phyloP scores from a whole-genome alignment of 208 protist genomes.

The Leishmania braziliensis region DNA sequence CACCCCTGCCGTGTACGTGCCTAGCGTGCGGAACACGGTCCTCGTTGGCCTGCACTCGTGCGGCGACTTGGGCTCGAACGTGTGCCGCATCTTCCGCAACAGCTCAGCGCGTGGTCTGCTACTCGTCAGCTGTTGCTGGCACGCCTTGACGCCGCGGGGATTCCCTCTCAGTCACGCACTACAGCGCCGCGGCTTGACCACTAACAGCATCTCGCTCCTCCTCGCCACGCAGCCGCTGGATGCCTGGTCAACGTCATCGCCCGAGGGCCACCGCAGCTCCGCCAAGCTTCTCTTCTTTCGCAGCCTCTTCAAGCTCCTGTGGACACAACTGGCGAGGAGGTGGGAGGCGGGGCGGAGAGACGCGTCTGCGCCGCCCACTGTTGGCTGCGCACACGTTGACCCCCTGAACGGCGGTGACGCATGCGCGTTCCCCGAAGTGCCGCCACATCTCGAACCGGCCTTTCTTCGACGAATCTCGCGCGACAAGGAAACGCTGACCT shows the following conservation, averaged over 20 bases:
- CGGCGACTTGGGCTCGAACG: constrained; percentile 84
- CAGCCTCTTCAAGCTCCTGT: constrained; percentile 72
- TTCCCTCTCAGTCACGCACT: constrained; percentile 80
- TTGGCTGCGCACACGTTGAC: constrained; percentile 4
- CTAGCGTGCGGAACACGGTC: constrained; percentile 66
- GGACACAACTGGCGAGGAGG: constrained; percentile 32
- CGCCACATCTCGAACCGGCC: constrained; percentile 74
- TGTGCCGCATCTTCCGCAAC: constrained; percentile 69
- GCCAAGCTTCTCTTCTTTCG: constrained; percentile 80
- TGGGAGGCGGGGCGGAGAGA: constrained; percentile 19
- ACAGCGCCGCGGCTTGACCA: constrained; percentile 46
- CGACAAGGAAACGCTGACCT: constrained; percentile 64
- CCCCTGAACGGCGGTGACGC: not conserved
- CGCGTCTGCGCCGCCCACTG: not conserved
- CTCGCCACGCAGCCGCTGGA: constrained; percentile 89
- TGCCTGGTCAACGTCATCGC: constrained; percentile 68
- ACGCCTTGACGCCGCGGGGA: constrained; percentile 64
- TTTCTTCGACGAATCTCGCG: constrained; percentile 74
- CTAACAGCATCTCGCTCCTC: constrained; percentile 61
- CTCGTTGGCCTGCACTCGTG: constrained; percentile 88
- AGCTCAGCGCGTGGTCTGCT: constrained; percentile 61
- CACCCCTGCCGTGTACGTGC: constrained; percentile 53
- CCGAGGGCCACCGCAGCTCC: constrained; percentile 73
- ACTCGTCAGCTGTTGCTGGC: constrained; percentile 93
- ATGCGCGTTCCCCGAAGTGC: constrained; percentile 14